Evolutionary conservation across 2,329 filamentous ascomycete species (phyloP).

Genomic region (Periconia macrospinosa): DNA sequence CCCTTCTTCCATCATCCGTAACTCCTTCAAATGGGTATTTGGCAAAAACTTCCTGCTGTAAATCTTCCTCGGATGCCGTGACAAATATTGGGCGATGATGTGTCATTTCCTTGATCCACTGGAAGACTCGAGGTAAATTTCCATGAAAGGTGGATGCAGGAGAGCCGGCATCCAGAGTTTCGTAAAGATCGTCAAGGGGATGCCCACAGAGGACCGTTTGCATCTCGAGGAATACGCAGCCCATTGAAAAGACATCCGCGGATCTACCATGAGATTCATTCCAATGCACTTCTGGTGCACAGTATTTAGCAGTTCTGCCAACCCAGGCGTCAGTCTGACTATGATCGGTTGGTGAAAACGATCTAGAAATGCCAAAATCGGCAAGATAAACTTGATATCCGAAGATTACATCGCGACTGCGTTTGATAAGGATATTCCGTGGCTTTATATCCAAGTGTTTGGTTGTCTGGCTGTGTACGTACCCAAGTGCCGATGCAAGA

Average conservation of each 20-base stretch:
- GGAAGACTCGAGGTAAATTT: not conserved
- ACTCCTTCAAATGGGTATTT: not conserved
- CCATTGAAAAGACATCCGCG: conserved; percentile 1
- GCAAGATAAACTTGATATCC: not conserved
- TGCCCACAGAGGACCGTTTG: not conserved
- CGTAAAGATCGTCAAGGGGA: not conserved
- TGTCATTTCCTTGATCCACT: not conserved
- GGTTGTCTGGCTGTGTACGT: conserved; percentile 10
- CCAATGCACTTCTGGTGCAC: not conserved
- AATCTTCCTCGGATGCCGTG: not conserved
- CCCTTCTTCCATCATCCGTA: not conserved
- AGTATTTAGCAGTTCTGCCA: not conserved
- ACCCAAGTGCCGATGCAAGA: conserved; percentile 7
- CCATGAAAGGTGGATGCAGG: not conserved
- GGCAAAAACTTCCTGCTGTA: not conserved
- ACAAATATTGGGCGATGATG: not conserved
- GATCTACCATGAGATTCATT: not conserved
- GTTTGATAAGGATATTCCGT: conserved; percentile 15
- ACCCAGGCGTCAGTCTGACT: conserved; percentile 1
- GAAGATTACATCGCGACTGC: not conserved
- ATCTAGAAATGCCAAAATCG: conserved; percentile 2
- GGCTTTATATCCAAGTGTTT: conserved; percentile 26
- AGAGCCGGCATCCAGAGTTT: not conserved
- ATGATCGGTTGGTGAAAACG: not conserved
- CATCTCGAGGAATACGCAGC: conserved; percentile 2